These are phyloP conservation scores for Lichtheimia ornata DNA, from an alignment of 371 early-diverging fungal genomes.

Conservation along the genomic window DNA sequence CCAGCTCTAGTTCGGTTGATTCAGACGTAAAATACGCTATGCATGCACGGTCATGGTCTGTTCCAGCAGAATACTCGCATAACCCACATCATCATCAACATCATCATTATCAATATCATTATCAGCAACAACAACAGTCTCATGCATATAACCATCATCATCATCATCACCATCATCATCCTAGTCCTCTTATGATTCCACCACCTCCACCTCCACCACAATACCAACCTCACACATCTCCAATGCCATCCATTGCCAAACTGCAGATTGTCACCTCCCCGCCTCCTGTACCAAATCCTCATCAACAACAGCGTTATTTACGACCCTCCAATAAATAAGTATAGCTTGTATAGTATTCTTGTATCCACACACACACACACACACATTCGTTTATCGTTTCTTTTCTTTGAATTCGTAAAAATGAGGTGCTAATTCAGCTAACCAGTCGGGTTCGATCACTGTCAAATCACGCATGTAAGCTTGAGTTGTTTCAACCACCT, in stretches of 20 bases:
- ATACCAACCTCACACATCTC: background rate
- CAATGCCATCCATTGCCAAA: background rate
- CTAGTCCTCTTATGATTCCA: background rate
- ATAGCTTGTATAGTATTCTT: background rate
- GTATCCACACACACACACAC: background rate
- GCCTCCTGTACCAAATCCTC: constrained; percentile 5
- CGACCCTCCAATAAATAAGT: too few relatives aligned
- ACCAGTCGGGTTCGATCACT: constrained; percentile 72
- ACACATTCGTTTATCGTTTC: constrained; percentile 2
- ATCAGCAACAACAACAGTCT: background rate
- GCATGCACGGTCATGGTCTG: constrained; percentile 18
- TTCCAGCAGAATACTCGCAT: constrained; percentile 57
- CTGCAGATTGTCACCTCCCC: background rate
- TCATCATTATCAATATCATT: background rate
- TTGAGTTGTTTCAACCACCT: constrained; percentile 76
- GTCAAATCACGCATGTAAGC: constrained; percentile 75
- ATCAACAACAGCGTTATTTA: background rate
- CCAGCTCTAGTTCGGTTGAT: background rate
- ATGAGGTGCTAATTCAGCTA: constrained; percentile 70
- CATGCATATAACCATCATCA: background rate
- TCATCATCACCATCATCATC: constrained; percentile 6
- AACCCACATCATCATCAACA: constrained; percentile 3
- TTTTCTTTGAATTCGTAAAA: constrained; percentile 50
- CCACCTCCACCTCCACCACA: background rate
- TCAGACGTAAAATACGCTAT: background rate